phyloP scores from a whole-genome alignment of 2,329 filamentous ascomycete species.

The Kalmusia sp. region DNA sequence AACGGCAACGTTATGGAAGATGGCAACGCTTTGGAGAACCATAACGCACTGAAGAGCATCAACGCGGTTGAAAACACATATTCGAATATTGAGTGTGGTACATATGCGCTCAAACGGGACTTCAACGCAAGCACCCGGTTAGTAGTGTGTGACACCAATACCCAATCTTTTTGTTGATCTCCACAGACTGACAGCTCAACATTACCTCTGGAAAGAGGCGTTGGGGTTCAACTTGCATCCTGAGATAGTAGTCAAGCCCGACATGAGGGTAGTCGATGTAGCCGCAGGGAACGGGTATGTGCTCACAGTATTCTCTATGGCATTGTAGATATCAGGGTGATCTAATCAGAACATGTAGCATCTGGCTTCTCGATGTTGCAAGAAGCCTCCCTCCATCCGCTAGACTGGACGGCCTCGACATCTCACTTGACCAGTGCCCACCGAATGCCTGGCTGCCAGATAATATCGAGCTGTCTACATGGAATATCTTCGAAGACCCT shows the following conservation, averaged over 20 bases:
- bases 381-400: background rate
- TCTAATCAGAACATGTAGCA: background rate
- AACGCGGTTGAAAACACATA: no score
- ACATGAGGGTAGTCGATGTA: background rate
- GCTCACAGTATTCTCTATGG: no score
- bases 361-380: constrained; percentile 1
- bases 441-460: constrained; percentile 1
- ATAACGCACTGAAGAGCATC: no score
- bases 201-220: background rate
- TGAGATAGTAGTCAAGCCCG: background rate
- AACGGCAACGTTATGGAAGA: no score
- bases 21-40: no score
- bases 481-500: background rate
- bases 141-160: no score
- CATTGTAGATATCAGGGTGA: no score
- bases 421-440: background rate
- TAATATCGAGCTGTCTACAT: background rate
- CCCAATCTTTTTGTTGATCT: no score
- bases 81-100: background rate
- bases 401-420: background rate
- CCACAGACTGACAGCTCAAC: background rate
- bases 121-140: background rate
- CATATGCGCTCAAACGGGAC: background rate
- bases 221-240: background rate
- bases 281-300: background rate